These are phyloP conservation scores for Leccinum discolor DNA, from an alignment of 1,284 basidiomycete genomes.

Conservation along the genomic window DNA sequence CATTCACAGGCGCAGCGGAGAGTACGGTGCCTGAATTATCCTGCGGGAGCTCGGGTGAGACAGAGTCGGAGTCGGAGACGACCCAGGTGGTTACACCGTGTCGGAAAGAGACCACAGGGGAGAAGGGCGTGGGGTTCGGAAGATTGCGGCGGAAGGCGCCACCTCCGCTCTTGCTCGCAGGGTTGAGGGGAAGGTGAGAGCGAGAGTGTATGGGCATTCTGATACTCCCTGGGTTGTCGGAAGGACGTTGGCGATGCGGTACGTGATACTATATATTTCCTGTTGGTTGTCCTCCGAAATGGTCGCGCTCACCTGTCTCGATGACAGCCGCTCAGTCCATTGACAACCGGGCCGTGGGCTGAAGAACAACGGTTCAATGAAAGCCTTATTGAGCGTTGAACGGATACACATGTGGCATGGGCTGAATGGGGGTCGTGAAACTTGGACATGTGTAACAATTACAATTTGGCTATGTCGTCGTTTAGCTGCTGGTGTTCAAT, in stretches of 20 bases:
- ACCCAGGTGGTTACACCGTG: background rate
- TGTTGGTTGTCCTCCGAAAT: background rate
- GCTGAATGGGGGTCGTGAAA: background rate
- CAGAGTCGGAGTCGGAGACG: conserved; percentile 7
- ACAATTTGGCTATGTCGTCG: background rate
- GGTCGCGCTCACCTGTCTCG: background rate
- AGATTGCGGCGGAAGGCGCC: conserved; percentile 5
- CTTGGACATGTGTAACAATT: background rate
- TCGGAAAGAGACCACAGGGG: background rate
- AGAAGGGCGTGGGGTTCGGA: conserved; percentile 8
- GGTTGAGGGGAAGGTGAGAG: background rate
- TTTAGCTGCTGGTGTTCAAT: background rate
- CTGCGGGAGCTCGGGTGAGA: conserved; percentile 14
- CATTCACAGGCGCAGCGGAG: background rate
- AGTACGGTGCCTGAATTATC: conserved; percentile 11
- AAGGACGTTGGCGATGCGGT: conserved; percentile 4
- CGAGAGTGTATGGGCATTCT: background rate
- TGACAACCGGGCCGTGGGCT: conserved; percentile 5
- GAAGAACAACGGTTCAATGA: conserved; percentile 9
- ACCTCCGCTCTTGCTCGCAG: background rate
- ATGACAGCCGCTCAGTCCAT: conserved; percentile 2
- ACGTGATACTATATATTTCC: background rate
- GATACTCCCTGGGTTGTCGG: background rate
- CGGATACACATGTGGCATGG: background rate
- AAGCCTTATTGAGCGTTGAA: background rate